A percentile compares a stretch with the other conserved stretches of the same genome.
Conservation (phyloP, 2,329 filamentous ascomycete species). For the Penicillium sp. region DNA sequence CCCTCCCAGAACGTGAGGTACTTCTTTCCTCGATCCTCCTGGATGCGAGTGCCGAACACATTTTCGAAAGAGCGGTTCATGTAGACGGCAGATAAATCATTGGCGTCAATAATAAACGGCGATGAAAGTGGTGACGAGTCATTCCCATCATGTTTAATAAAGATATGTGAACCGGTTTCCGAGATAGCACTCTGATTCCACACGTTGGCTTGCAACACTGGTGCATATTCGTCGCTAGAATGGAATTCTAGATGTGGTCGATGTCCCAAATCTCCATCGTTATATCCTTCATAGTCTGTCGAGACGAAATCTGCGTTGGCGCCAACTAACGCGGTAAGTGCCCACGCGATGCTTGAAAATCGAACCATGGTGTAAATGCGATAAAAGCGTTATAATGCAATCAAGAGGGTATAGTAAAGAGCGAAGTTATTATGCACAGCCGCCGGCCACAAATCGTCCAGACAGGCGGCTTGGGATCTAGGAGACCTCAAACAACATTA, state of each 20-base stretch:
- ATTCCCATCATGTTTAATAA: conserved; percentile 11
- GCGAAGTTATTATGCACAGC: not conserved
- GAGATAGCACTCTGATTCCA: conserved; percentile 8
- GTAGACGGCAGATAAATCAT: conserved; percentile 8
- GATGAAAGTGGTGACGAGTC: conserved; percentile 6
- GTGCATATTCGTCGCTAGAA: conserved; percentile 8
- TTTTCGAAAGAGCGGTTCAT: conserved; percentile 11
- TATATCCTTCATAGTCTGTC: conserved; percentile 11
- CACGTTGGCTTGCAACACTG: conserved; percentile 8
- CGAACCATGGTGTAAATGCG: not conserved
- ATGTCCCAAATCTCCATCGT: conserved; percentile 9
- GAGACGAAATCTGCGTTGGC: conserved; percentile 8
- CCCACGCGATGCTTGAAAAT: not conserved
- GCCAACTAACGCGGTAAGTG: not conserved
- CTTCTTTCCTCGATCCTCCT: conserved; percentile 1
- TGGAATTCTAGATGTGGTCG: conserved; percentile 12
- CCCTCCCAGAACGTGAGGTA: conserved; percentile 10
- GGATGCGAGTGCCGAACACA: conserved; percentile 9
- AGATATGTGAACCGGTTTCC: conserved; percentile 7
- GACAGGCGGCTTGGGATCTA: not conserved
- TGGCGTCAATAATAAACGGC: conserved; percentile 8
- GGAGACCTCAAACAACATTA: not conserved
- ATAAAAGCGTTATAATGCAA: too few relatives aligned
- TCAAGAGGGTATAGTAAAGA: too few relatives aligned
- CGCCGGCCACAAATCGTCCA: not conserved